A percentile compares a stretch with the other conserved stretches of the same genome.
Evolutionary conservation across 2,329 filamentous ascomycete genomes (phyloP).

Genomic region (Coleophoma cylindrospora): DNA sequence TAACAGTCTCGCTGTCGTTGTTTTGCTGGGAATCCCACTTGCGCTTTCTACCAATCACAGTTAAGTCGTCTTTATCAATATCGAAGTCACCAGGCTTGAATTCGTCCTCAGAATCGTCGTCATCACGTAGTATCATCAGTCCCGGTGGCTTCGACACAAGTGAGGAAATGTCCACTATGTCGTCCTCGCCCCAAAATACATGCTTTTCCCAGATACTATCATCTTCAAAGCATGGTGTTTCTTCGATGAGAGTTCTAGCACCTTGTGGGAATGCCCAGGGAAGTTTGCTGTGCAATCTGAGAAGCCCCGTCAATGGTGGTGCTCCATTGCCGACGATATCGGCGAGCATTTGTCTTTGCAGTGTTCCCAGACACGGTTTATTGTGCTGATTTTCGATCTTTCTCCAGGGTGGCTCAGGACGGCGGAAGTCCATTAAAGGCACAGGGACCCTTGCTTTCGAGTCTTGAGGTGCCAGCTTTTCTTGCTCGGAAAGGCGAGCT

Average conservation of each 20-base stretch:
- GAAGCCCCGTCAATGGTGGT: conserved; percentile 34
- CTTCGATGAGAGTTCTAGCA: conserved; percentile 5
- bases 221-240: conserved; percentile 35
- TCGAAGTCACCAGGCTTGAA: conserved; percentile 22
- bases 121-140: conserved; percentile 35
- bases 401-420: conserved; percentile 41
- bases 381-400: conserved; percentile 6
- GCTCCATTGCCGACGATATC: conserved; percentile 23
- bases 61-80: conserved; percentile 24
- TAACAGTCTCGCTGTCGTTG: not conserved
- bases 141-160: conserved; percentile 43
- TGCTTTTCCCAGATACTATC: conserved; percentile 31
- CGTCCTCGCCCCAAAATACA: conserved; percentile 20
- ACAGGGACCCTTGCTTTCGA: conserved; percentile 41
- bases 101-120: conserved; percentile 31
- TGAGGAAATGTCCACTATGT: conserved; percentile 30
- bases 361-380: conserved; percentile 20
- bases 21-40: conserved; percentile 21
- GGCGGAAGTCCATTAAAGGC: conserved; percentile 38
- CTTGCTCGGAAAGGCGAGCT: conserved; percentile 21
- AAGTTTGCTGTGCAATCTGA: conserved; percentile 33
- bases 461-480: conserved; percentile 23
- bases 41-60: conserved; percentile 33
- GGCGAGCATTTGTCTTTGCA: conserved; percentile 23
- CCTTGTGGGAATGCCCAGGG: conserved; percentile 37